Base-by-base conservation (phyloP, 1,284 basidiomycete genomes). In the Chondrostereum purpureum region DNA sequence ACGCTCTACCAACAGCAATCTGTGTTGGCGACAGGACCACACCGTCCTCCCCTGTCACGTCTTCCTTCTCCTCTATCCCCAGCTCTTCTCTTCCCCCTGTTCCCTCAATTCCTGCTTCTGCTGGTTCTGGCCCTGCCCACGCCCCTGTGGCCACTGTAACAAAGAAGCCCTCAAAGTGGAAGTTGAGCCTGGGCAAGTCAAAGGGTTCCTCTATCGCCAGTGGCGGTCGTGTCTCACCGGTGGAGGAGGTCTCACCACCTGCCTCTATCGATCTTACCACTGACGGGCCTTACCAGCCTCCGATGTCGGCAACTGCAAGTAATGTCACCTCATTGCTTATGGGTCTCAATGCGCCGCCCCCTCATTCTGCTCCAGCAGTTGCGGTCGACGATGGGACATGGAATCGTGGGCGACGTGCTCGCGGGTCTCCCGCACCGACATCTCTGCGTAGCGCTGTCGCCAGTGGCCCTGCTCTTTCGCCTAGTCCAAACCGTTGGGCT, bases 141-240 rank as follows among this genome's bases (percentile, higher is more conserved):
- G 49, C 60, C 6, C 43, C 58, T 14, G 50, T 64, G 13, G 64
- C 59, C 12, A 48, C 58, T 24, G 73, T 78, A 44, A 69, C 68
- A 43, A 89, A 88, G 74, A 89, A 88, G 68, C 66, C 82, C 44
- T 84, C 80, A 38, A 87, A 82, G 59, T 89, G 86, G 86, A 88
- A 84, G 59, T 69, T 87, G 45, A 70, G 77, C 45, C 86, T 89
- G 58, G 82, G 82, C 21, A 83, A 80, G 64, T 73, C 65, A 55
- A 73, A 60, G 46, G 61, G 61, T 33, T 58, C 66, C 47, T 55
- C 60, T 27, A 47, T 61, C 21, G 43, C 45, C 16, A n/a, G n/a
- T n/a, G 57, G 59, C 40, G 63, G 60, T 45, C 58, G 61, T 45
- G 49, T 65, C n/a, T 67, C 73, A 21, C 63, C 72, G 5, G 59